Conservation (phyloP, 2,329 filamentous ascomycete genomes). For the Fusarium keratoplasticum region DNA sequence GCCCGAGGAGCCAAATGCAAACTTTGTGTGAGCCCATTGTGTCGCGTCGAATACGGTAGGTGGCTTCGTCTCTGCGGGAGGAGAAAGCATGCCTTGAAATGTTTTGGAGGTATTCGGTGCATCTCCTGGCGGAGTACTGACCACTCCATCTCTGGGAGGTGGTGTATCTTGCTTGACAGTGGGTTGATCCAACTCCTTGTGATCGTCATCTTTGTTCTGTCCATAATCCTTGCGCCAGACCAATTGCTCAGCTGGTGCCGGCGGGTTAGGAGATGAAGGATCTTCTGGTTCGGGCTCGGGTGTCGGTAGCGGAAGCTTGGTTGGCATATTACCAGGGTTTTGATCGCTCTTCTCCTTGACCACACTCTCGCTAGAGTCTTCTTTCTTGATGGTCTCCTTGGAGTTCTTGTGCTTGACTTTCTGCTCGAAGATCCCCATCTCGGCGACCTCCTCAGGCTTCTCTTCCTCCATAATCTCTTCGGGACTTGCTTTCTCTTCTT, state of each 20-base stretch:
- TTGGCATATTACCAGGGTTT: too few relatives aligned
- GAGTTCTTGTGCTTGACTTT: background rate
- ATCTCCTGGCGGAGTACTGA: background rate
- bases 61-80: background rate
- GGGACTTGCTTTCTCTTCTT: background rate
- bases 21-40: background rate
- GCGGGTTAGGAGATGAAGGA: background rate
- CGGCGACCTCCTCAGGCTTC: background rate
- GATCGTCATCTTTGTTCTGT: background rate
- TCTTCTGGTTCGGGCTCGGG: background rate
- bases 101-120: background rate
- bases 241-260: background rate
- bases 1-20: background rate
- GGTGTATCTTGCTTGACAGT: background rate
- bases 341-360: background rate
- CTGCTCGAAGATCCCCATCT: background rate
- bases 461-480: too few relatives aligned
- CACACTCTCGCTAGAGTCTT: background rate
- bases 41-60: background rate
- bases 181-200: background rate
- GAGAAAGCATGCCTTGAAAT: background rate
- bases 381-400: background rate
- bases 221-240: background rate
- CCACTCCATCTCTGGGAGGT: background rate
- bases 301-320: background rate